Base-by-base conservation (phyloP, 108 stramenopile species). In the Nitzschia sp. region DNA sequence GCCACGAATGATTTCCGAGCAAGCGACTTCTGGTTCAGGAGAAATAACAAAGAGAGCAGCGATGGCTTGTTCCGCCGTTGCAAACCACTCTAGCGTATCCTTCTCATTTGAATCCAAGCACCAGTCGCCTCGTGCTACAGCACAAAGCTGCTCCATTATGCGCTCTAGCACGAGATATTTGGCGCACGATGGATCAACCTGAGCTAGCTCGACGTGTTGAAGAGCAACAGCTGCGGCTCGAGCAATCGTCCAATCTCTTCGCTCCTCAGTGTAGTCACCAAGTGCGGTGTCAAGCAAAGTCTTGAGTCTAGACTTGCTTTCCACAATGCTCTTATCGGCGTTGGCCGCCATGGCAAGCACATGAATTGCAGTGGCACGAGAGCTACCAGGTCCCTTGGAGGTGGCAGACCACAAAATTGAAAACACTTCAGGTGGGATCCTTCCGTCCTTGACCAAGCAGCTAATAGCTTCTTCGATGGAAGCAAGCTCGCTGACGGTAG, bases 401-500 rank as follows among this genome's bases (percentile, higher is more conserved):
- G 81, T 83, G n/a, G 84, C 76, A 21, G 85, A 75, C 91, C 96
- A 93, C 21, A 93, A 75, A 54, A 87, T 83, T 0, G 80, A 78
- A 63, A 94, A 93, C 17, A 92, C 93, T 47, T 92, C 89, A 1
- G 84, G 79, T 25, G 92, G 92, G 38, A 93, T 88, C 26, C 75
- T 68, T 60, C 85, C 90, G 30, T 91, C 77, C 69, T 85, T 84
- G 15, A 95, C 96, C 11, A 93, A 74, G 16, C 80, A 72, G 29
- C 87, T 75, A 46, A 97, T 68, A n/a, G 89, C 94, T 69, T 98
- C 97, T 74, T 98, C 98, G 52, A 98, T 92, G 5, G 89, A 94
- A 13, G 95, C 93, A 17, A 91, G 81, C 63, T 96, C 96, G 38
- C 95, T 94, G 33, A 87, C 82, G 30, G 85, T 88, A 17, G 94